Evolutionary conservation across 2,329 filamentous ascomycete genomes (phyloP).

Genomic region (Pseudodiploospora longispora): DNA sequence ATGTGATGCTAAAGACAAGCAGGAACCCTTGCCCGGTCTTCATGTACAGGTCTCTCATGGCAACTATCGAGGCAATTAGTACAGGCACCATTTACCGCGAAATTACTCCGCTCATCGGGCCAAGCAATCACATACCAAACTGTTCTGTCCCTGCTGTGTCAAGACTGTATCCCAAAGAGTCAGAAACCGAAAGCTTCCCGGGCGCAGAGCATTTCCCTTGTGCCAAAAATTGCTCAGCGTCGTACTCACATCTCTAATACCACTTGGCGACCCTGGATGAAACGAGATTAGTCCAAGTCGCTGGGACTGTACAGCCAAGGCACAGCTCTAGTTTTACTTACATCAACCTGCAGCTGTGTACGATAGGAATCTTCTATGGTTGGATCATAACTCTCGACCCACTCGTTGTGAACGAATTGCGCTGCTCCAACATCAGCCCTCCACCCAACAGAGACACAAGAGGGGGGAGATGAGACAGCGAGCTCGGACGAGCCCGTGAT

Average conservation of each 20-base stretch:
- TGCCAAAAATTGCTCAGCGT: background rate
- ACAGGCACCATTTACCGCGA: background rate
- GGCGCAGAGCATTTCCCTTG: too few species aligned
- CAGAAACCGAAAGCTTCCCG: background rate
- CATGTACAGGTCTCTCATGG: slow-evolving; percentile 80
- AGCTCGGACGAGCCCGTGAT: slow-evolving; percentile 1
- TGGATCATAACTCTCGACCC: slow-evolving; percentile 81
- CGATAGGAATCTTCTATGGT: slow-evolving; percentile 74
- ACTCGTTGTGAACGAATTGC: slow-evolving; percentile 89
- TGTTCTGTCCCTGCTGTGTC: slow-evolving; percentile 90
- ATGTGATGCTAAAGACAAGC: slow-evolving; percentile 87
- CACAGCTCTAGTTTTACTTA: slow-evolving; percentile 38
- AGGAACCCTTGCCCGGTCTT: slow-evolving; percentile 88
- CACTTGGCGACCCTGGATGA: slow-evolving; percentile 68
- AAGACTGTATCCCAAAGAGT: slow-evolving; percentile 42
- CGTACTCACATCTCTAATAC: slow-evolving; percentile 75
- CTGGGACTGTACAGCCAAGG: background rate
- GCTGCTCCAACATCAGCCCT: slow-evolving; percentile 40
- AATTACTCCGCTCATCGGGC: background rate
- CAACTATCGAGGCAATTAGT: slow-evolving; percentile 30
- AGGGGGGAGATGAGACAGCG: background rate
- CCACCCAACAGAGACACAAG: slow-evolving; percentile 1
- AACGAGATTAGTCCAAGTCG: slow-evolving; percentile 21
- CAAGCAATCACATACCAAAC: slow-evolving; percentile 57
- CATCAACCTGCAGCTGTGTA: slow-evolving; percentile 73